These are phyloP conservation scores for Pyronema omphalodes DNA, from an alignment of 495 filamentous ascomycete genomes.

Conservation along the genomic window DNA sequence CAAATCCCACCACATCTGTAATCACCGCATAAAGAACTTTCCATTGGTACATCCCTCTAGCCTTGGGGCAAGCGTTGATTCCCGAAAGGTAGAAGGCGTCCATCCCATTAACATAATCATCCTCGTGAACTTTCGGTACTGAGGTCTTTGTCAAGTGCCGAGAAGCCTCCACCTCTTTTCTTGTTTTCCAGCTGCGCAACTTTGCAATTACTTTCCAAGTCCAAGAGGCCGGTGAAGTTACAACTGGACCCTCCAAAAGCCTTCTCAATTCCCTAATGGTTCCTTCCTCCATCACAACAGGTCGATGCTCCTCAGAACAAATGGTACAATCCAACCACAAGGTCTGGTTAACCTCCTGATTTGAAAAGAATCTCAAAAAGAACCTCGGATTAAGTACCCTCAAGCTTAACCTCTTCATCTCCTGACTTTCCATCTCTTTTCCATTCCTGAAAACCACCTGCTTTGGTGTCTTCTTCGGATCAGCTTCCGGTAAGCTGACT, in stretches of 20 bases:
- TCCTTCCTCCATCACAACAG: slow-evolving; percentile 14
- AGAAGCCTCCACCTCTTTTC: slow-evolving; percentile 11
- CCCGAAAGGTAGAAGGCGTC: slow-evolving; percentile 14
- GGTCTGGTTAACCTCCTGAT: slow-evolving; percentile 20
- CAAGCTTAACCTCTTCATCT: neutral
- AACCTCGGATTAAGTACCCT: slow-evolving; percentile 16
- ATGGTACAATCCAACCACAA: slow-evolving; percentile 20
- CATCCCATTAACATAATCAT: slow-evolving; percentile 10
- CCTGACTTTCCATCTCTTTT: neutral
- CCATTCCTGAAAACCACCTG: neutral
- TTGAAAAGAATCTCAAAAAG: slow-evolving; percentile 21
- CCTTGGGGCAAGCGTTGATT: neutral
- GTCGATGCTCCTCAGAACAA: slow-evolving; percentile 11
- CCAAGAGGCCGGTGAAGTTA: slow-evolving; percentile 6
- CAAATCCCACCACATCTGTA: slow-evolving; percentile 18
- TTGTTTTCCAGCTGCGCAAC: slow-evolving; percentile 15
- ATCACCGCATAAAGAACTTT: slow-evolving; percentile 13
- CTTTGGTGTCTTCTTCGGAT: neutral
- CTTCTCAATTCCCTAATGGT: slow-evolving; percentile 11
- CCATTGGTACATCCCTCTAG: slow-evolving; percentile 7
- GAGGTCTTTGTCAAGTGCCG: slow-evolving; percentile 5
- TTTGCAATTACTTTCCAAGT: slow-evolving; percentile 13
- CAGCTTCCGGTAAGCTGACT: slow-evolving; percentile 15
- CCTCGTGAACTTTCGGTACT: slow-evolving; percentile 3
- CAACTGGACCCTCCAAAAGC: slow-evolving; percentile 3